These are phyloP conservation scores for Whalleya microplaca DNA, from an alignment of 2,329 filamentous ascomycete genomes.

Conservation along the genomic window DNA sequence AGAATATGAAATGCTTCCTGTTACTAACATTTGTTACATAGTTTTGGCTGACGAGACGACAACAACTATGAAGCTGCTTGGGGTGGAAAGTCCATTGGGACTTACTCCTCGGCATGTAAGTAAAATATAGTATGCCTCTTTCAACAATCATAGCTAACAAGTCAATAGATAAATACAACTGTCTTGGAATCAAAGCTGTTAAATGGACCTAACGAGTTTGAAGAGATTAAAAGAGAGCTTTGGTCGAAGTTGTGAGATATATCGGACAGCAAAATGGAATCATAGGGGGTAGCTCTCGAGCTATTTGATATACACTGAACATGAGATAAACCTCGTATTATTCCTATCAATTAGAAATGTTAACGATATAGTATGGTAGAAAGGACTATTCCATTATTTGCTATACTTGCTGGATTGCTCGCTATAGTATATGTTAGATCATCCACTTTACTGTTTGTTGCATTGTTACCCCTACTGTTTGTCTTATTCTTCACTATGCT, in stretches of 20 bases:
- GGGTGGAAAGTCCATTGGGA: constrained; percentile 28
- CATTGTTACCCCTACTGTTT: no score
- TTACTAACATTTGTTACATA: constrained; percentile 7
- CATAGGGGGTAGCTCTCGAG: no score
- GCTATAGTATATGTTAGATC: no score
- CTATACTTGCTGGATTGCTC: no score
- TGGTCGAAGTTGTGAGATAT: constrained; percentile 24
- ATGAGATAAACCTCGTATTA: no score
- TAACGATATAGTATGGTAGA: no score
- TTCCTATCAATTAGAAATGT: no score
- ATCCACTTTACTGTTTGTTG: no score
- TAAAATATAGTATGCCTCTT: background rate
- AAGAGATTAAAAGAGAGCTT: constrained; percentile 24
- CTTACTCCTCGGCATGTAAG: constrained; percentile 31
- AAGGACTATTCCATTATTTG: no score
- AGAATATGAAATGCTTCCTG: no score
- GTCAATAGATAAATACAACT: constrained; percentile 15
- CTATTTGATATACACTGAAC: no score
- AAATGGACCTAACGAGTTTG: constrained; percentile 25
- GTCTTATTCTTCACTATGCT: no score
- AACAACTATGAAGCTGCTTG: constrained; percentile 33
- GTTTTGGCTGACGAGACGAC: constrained; percentile 33
- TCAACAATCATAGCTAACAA: background rate
- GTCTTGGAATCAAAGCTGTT: constrained; percentile 21
- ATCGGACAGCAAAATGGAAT: background rate